A percentile compares a stretch with the other conserved stretches of the same genome.
Conservation (phyloP, 805 yeast genomes). For the Crinitomyces ghanaensis region DNA sequence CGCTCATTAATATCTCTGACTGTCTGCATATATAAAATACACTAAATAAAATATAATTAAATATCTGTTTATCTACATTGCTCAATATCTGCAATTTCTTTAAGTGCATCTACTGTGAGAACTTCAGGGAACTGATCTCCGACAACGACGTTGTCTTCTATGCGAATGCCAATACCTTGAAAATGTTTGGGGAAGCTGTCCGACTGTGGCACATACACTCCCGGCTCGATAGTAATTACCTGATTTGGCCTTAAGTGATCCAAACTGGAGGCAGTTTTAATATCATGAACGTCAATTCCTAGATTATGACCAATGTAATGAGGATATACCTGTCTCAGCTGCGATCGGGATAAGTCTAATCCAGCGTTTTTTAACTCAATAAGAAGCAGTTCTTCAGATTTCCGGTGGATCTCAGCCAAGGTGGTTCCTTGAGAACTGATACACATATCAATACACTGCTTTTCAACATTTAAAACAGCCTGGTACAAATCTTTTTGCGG, state of each 20-base stretch:
- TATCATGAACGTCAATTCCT: constrained; percentile 65
- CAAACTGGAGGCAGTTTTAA: constrained; percentile 34
- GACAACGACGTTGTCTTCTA: constrained; percentile 88
- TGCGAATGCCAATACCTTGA: constrained; percentile 84
- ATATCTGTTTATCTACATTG: background rate
- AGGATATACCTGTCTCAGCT: constrained; percentile 52
- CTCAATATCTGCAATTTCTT: constrained; percentile 78
- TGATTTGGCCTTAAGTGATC: constrained; percentile 51
- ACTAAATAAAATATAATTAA: background rate
- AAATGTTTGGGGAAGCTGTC: constrained; percentile 64
- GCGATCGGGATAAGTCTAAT: constrained; percentile 29
- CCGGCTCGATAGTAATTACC: constrained; percentile 93
- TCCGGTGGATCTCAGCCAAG: constrained; percentile 63
- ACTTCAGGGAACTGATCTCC: constrained; percentile 44
- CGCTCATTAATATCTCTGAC: constrained; percentile 7
- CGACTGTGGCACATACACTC: constrained; percentile 73
- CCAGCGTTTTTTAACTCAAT: constrained; percentile 66
- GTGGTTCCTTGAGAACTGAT: constrained; percentile 41
- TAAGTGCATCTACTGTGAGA: constrained; percentile 72
- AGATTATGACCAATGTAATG: constrained; percentile 94
- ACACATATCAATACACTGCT: constrained; percentile 63
- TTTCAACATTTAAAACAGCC: constrained; percentile 77
- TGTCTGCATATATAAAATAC: background rate
- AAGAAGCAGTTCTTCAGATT: constrained; percentile 48
- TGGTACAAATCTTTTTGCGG: constrained; percentile 82